Base-by-base conservation (phyloP, 306 rosid genomes). In the Quercus mongolica region DNA sequence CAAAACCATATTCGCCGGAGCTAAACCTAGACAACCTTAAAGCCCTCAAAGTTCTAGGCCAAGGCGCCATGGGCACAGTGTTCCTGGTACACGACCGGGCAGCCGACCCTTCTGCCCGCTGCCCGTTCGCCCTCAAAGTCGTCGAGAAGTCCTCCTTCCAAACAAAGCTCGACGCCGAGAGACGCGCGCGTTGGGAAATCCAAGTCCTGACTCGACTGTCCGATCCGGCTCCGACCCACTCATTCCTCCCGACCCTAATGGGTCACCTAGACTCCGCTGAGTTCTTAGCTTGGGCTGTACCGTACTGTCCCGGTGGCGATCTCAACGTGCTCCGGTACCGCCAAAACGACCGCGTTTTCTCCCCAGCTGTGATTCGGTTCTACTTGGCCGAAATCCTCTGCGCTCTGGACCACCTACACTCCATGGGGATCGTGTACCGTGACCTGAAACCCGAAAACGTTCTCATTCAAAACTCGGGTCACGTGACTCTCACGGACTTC, bases 51-150 rank as follows among this genome's bases (percentile, higher is more conserved):
- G 82, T 96, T 49, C 89, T 96, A 1, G 99, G 99, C 1, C 88
- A 89, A 46, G 99, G 99, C 7, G 99, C 96, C 75, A 91, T 93
- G 99, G 99, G 99, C 11, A 96, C 98, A 4, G 99, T 96, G 56
- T 90, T 93, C 82, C 88, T 96, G 9, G 92, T 93, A 70, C 90
- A 89, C 69, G 80, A 91, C 79, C 78, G 33, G 30, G 6, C 41
- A 0, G 3, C 74, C 2, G 90, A 85, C 21, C 84, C 86, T 1
- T 25, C 80, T 1, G 84, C 87, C 56, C 3, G 61, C 41, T 23
- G 17, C 56, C 85, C 89, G 0, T 89, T 90, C 69, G 99, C 99
- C 0, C 89, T 96, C 65, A 93, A 96, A 64, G 92, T 96, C 12
- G 91, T 96, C 10, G 92, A 93, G 78, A 91, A 92, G 77, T 78